Base-by-base conservation (phyloP, 108 stramenopile species). In the Asterionellopsis glacialis region DNA sequence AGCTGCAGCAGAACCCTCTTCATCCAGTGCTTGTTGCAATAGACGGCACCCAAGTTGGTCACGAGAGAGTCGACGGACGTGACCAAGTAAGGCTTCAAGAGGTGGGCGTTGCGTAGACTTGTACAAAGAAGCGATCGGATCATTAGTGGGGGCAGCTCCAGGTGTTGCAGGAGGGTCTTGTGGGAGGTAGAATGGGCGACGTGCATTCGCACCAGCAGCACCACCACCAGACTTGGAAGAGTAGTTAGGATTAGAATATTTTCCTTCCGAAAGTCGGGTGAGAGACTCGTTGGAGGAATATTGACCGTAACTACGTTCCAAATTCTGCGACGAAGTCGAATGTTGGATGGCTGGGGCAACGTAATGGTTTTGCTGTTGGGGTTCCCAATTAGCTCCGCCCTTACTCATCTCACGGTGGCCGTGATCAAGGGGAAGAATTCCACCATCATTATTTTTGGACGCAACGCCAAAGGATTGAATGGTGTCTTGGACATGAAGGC, bases 11-110 rank as follows among this genome's bases (percentile, higher is more conserved):
- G 88, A 73, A 16, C 96, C 96, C 73, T 90, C 95, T 65, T 94
- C 93, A 63, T 98, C 95, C 47, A 98, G 77, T 22, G 95, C 93
- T 50, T 95, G 93, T 79, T 98, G 97, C 25, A 98, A 88, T 1
- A 96, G 78, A 45, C 97, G 88, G 65, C 96, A 98, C 52, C 96
- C 96, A 15, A 94, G 93, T 77, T 96, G 97, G 62, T 93, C 90
- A 49, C 91, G 75, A 28, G 91, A 91, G 6, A 95, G 68, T 28
- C 90, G 90, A 57, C 91, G 82, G 10, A 95, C 83, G 53, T 95
- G 84, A 5, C 91, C 91, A 11, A 92, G 70, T 45, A 91, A 63
- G 9, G 82, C 75, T 39, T 85, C 83, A 9, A 92, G 80, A 28
- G 91, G 77, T 55, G 95, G 90, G 55, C 94, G 76, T 49, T 91